phyloP scores from a whole-genome alignment of 805 yeast genomes.

The Ogataea pilisensis region DNA sequence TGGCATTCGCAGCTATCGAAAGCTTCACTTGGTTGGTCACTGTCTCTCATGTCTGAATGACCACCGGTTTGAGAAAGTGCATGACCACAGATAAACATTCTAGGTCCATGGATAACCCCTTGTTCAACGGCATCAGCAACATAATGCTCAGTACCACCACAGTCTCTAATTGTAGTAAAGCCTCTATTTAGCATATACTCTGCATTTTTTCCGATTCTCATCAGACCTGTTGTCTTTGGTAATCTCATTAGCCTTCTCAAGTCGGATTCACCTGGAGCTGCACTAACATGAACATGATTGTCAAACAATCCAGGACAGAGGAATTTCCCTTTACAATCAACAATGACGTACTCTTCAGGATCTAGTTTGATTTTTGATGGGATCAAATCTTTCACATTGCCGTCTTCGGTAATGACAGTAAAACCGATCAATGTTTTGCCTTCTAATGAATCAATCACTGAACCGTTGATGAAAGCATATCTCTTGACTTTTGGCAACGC shows the following conservation, averaged over 20 bases:
- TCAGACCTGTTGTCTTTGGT: conserved; percentile 19
- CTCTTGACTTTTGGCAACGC: conserved; percentile 18
- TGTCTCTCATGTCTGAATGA: conserved; percentile 25
- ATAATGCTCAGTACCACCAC: conserved; percentile 24
- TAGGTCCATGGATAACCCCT: conserved; percentile 26
- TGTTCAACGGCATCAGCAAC: conserved; percentile 24
- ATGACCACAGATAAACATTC: conserved; percentile 22
- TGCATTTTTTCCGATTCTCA: conserved; percentile 19
- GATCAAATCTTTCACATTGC: conserved; percentile 14
- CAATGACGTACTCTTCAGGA: conserved; percentile 3
- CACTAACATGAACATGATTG: conserved; percentile 24
- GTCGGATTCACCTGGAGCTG: conserved; percentile 25
- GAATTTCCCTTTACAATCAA: conserved; percentile 26
- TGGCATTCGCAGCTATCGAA: conserved; percentile 26
- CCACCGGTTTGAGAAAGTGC: conserved; percentile 30
- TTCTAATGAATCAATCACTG: conserved; percentile 17
- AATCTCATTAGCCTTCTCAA: conserved; percentile 16
- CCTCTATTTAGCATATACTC: conserved; percentile 25
- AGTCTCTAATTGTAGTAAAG: conserved; percentile 23
- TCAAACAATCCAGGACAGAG: conserved; percentile 28
- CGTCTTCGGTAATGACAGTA: conserved; percentile 19
- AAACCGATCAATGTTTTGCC: conserved; percentile 13
- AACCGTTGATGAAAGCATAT: conserved; percentile 19
- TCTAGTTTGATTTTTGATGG: conserved; percentile 3
- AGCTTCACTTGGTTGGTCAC: conserved; percentile 21